Evolutionary conservation across 805 yeast genomes (phyloP).

Genomic region (Teunomyces stri): DNA sequence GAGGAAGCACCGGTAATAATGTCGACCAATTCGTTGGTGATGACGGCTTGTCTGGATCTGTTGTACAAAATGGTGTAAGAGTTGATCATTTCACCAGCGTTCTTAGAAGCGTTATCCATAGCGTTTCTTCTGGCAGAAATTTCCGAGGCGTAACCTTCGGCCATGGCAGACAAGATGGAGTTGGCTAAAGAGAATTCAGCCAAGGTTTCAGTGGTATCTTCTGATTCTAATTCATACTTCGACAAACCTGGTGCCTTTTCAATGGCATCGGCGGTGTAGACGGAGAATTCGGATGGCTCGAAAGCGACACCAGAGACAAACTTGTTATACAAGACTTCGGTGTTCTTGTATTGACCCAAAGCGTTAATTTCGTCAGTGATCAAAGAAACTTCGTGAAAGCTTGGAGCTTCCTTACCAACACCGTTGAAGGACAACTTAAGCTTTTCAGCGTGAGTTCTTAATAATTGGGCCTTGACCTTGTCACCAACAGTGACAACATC

Average conservation of each 20-base stretch:
- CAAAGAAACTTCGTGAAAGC: conserved; percentile 83
- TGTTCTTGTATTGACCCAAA: conserved; percentile 68
- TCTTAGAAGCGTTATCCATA: conserved; percentile 99
- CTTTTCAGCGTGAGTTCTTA: conserved; percentile 73
- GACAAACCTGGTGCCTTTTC: conserved; percentile 83
- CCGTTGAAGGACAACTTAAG: conserved; percentile 80
- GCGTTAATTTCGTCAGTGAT: conserved; percentile 80
- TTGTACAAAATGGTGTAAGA: conserved; percentile 95
- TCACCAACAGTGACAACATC: conserved; percentile 92
- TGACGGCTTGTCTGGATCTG: conserved; percentile 99
- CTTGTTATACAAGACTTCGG: conserved; percentile 83
- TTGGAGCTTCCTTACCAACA: conserved; percentile 96
- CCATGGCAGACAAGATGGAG: conserved; percentile 85
- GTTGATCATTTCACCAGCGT: conserved; percentile 98
- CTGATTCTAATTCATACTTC: conserved; percentile 72
- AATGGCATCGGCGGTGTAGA: conserved; percentile 68
- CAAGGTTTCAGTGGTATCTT: conserved; percentile 65
- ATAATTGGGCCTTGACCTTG: conserved; percentile 84
- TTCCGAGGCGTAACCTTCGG: conserved; percentile 98
- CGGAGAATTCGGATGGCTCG: conserved; percentile 72
- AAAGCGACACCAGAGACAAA: conserved; percentile 86
- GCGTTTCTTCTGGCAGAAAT: conserved; percentile 98
- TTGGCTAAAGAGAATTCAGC: conserved; percentile 89
- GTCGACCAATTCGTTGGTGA: conserved; percentile 98
- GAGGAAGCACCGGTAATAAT: conserved; percentile 99